Percentiles rank a stretch among this genome's conserved stretches.
phyloP scores from a whole-genome alignment of 169 alveolate species.

The Cryptosporidium sp. region DNA sequence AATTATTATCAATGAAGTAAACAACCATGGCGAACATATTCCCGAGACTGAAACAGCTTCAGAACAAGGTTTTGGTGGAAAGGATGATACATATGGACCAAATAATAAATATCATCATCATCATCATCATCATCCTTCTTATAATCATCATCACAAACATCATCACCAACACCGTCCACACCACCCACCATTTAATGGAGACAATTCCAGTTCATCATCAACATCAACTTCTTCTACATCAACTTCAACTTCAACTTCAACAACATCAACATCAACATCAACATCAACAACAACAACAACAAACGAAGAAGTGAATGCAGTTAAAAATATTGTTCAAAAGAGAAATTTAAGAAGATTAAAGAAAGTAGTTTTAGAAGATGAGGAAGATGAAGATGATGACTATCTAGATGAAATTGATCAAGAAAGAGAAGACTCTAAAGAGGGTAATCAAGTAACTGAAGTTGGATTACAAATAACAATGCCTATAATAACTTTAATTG shows the following conservation, averaged over 20 bases:
- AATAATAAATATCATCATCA: neutral
- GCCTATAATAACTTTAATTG: slow-evolving; percentile 11
- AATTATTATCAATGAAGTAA: neutral
- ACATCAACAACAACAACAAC: neutral
- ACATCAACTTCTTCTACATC: neutral
- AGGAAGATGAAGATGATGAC: neutral
- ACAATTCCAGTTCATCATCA: neutral
- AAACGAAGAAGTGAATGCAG: neutral
- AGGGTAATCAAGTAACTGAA: neutral
- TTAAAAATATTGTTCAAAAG: neutral
- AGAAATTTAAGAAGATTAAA: slow-evolving; percentile 24
- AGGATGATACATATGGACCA: neutral
- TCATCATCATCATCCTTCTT: neutral
- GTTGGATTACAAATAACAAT: neutral
- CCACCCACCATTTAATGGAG: neutral
- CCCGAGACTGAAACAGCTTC: neutral
- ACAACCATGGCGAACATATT: neutral
- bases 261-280: neutral
- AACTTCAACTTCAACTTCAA: neutral
- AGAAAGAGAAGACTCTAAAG: neutral
- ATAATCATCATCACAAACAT: neutral
- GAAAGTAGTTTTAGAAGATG: neutral
- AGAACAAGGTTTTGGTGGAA: neutral
- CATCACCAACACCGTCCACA: slow-evolving; percentile 31
- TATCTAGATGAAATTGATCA: neutral